A percentile compares a stretch with the other conserved stretches of the same genome.
These are phyloP conservation scores for Xerocomus minutiporus DNA, from an alignment of 1,284 basidiomycete genomes.

Conservation along the genomic window DNA sequence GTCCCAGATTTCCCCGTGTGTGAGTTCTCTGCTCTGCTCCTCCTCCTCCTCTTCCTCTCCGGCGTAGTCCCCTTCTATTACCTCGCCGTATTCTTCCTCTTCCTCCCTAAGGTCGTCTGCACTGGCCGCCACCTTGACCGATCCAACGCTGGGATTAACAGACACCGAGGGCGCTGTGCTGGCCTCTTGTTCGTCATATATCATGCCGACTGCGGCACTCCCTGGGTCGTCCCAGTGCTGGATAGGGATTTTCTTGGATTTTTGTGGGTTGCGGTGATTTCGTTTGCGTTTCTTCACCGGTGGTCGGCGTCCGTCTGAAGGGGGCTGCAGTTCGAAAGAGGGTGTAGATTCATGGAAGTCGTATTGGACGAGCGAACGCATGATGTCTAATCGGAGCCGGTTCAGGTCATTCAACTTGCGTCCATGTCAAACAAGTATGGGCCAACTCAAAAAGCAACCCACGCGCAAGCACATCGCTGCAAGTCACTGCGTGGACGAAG, in stretches of 20 bases:
- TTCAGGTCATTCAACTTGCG: no score
- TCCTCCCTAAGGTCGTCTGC: conserved; percentile 14
- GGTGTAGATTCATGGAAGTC: conserved; percentile 33
- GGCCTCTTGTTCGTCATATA: conserved; percentile 32
- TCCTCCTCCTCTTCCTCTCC: conserved; percentile 12
- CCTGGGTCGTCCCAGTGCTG: conserved; percentile 48
- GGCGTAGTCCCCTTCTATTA: conserved; percentile 14
- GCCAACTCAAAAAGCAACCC: no score
- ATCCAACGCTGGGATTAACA: not conserved
- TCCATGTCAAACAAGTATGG: no score
- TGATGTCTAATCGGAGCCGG: not conserved
- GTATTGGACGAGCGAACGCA: conserved; percentile 52
- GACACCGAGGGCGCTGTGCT: not conserved
- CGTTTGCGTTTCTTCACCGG: conserved; percentile 51
- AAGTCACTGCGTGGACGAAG: no score
- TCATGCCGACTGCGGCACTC: conserved; percentile 23
- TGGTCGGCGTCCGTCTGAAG: conserved; percentile 16
- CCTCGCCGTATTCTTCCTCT: conserved; percentile 11
- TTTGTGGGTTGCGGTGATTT: conserved; percentile 23
- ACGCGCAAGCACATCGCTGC: no score
- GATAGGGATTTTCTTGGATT: conserved; percentile 20
- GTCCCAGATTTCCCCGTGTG: conserved; percentile 75
- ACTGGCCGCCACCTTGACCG: not conserved
- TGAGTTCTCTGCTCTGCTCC: conserved; percentile 53
- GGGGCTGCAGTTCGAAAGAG: not conserved